Percentiles rank a stretch among this genome's conserved stretches.
phyloP scores from a whole-genome alignment of 768 basidiomycete genomes.

The Rhizopogon roseolus region DNA sequence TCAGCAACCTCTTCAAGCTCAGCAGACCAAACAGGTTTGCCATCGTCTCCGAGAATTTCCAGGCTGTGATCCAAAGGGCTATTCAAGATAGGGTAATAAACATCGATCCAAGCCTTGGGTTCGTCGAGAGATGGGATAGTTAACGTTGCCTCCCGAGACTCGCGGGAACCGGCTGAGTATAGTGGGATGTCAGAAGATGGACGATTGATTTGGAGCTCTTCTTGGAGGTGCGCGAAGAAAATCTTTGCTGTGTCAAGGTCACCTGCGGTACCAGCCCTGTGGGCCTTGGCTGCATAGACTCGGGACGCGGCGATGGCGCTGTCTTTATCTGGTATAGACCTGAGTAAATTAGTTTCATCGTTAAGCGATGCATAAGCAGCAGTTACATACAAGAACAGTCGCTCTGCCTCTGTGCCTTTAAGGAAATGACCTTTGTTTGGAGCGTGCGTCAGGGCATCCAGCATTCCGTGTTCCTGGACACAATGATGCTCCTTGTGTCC shows the following conservation, averaged over 20 bases:
- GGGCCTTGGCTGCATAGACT: constrained; percentile 48
- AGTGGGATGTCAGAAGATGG: constrained; percentile 33
- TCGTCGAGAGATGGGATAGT: constrained; percentile 33
- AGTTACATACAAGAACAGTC: constrained; percentile 38
- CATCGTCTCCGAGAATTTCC: constrained; percentile 49
- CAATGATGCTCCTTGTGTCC: background rate
- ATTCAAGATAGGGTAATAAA: constrained; percentile 75
- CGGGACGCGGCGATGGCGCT: constrained; percentile 50
- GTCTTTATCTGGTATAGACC: constrained; percentile 46
- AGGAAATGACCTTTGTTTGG: constrained; percentile 13
- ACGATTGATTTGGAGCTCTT: constrained; percentile 38
- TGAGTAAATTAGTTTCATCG: constrained; percentile 12
- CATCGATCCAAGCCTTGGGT: constrained; percentile 58
- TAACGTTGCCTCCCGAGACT: constrained; percentile 50
- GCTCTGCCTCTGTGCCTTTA: constrained; percentile 35
- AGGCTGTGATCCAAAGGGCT: constrained; percentile 54
- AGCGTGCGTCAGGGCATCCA: constrained; percentile 12
- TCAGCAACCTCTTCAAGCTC: constrained; percentile 65
- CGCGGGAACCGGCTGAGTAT: constrained; percentile 51
- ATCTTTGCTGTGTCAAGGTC: constrained; percentile 56
- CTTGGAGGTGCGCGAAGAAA: constrained; percentile 49
- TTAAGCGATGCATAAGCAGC: background rate
- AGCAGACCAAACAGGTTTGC: constrained; percentile 50
- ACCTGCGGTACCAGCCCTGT: constrained; percentile 53
- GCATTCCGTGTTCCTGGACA: constrained; percentile 10